Percentiles rank a stretch among this genome's conserved stretches.
phyloP scores from a whole-genome alignment of 805 yeast genomes.

The Myxozyma neglecta region DNA sequence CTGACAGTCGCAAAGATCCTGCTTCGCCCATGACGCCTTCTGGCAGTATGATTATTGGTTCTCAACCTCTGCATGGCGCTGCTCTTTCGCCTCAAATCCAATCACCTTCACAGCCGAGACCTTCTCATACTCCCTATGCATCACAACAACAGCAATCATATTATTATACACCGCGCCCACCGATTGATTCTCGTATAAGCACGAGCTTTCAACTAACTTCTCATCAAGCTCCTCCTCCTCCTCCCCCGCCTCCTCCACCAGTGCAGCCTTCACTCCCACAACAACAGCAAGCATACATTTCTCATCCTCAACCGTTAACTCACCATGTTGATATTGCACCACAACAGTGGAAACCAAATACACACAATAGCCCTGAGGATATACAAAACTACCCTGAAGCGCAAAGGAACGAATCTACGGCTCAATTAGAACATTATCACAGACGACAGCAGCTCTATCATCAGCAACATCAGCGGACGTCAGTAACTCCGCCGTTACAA shows the following conservation, averaged over 20 bases:
- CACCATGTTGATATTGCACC: not conserved
- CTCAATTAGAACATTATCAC: conserved; percentile 11
- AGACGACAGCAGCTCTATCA: conserved; percentile 18
- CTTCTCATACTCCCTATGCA: not conserved
- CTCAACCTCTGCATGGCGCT: not conserved
- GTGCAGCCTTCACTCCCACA: not conserved
- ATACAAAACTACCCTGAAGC: not conserved
- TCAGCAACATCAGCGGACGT: conserved; percentile 3
- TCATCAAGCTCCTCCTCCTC: not conserved
- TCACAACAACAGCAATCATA: not conserved
- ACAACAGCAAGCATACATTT: too few species aligned
- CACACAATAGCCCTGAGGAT: not conserved
- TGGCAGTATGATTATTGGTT: not conserved
- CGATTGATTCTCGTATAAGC: not conserved
- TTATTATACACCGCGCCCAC: not conserved
- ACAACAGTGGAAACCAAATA: not conserved
- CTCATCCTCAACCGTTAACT: too few species aligned
- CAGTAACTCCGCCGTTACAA: not conserved
- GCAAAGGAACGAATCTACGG: not conserved
- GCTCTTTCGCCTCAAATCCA: not conserved
- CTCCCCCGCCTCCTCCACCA: not conserved
- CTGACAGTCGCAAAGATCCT: not conserved
- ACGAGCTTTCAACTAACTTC: not conserved
- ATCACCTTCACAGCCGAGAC: not conserved
- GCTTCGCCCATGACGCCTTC: not conserved